Evolutionary conservation across 345 rosid genomes (phyloP).

Genomic region (Euphorbia peplus): DNA sequence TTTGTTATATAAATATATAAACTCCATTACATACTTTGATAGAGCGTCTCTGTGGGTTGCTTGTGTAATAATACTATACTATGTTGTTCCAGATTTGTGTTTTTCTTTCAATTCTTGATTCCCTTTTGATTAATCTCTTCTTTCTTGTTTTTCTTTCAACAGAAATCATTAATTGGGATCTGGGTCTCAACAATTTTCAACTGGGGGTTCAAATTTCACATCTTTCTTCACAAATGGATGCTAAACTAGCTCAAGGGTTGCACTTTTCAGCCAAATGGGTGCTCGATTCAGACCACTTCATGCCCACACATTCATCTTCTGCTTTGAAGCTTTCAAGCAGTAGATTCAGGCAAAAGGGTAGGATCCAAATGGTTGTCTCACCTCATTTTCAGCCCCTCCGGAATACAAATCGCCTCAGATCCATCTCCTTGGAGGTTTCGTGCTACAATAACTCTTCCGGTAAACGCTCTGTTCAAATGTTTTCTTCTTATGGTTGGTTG

Average conservation of each 20-base stretch:
- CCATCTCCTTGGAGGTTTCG: conserved; percentile 35
- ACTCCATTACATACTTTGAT: too few species aligned
- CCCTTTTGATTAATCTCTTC: too few species aligned
- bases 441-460: conserved; percentile 57
- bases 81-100: too few species aligned
- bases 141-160: too few species aligned
- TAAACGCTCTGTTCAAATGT: conserved; percentile 9
- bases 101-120: too few species aligned
- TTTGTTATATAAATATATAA: too few species aligned
- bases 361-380: conserved; percentile 38
- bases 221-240: conserved; percentile 45
- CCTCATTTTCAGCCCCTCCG: conserved; percentile 35
- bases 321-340: conserved; percentile 34
- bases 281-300: conserved; percentile 31
- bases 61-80: too few species aligned
- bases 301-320: conserved; percentile 21
- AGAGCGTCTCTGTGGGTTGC: too few species aligned
- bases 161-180: too few species aligned
- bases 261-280: conserved; percentile 42
- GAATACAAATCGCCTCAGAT: conserved; percentile 9
- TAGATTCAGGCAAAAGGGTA: conserved; percentile 29
- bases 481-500: background rate
- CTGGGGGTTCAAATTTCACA: background rate
- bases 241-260: conserved; percentile 40
- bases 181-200: too few species aligned